Percentiles rank a stretch among this genome's conserved stretches.
These are phyloP conservation scores for Amanita muscaria DNA, from an alignment of 768 basidiomycete genomes.

Conservation along the genomic window DNA sequence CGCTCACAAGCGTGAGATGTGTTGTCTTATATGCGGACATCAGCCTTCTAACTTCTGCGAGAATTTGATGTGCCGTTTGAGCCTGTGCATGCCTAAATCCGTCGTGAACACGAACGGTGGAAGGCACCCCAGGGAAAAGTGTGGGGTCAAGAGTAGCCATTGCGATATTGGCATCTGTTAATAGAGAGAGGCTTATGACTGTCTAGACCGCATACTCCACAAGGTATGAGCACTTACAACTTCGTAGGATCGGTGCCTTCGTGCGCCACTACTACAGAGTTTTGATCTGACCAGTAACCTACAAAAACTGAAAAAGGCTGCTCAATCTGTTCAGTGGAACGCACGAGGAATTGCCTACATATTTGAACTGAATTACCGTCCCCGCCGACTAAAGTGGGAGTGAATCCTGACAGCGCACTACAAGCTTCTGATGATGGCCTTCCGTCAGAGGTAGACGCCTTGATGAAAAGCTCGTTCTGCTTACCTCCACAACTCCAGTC, in stretches of 20 bases:
- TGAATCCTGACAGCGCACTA: constrained; percentile 30
- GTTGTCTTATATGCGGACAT: constrained; percentile 28
- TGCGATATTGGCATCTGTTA: constrained; percentile 40
- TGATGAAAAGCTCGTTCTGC: constrained; percentile 1
- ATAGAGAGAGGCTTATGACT: constrained; percentile 31
- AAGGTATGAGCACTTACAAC: constrained; percentile 28
- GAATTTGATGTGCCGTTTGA: constrained; percentile 33
- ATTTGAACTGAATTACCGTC: constrained; percentile 39
- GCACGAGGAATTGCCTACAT: constrained; percentile 25
- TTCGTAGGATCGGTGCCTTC: constrained; percentile 52
- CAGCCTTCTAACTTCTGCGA: constrained; percentile 33
- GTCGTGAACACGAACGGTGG: constrained; percentile 36
- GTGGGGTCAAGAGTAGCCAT: constrained; percentile 29
- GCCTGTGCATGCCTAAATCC: constrained; percentile 49
- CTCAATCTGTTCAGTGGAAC: background rate
- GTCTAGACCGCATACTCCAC: background rate
- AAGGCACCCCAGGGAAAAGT: constrained; percentile 48
- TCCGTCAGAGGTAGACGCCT: no score
- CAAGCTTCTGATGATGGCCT: constrained; percentile 29
- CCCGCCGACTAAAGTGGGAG: constrained; percentile 37
- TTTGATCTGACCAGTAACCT: constrained; percentile 43
- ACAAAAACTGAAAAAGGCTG: constrained; percentile 34
- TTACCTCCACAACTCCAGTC: constrained; percentile 39
- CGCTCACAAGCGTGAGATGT: constrained; percentile 33
- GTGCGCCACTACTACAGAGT: constrained; percentile 50